Percentiles rank a stretch among this genome's conserved stretches.
These are phyloP conservation scores for Flagelloscypha sp. DNA, from an alignment of 768 basidiomycete species.

Conservation along the genomic window DNA sequence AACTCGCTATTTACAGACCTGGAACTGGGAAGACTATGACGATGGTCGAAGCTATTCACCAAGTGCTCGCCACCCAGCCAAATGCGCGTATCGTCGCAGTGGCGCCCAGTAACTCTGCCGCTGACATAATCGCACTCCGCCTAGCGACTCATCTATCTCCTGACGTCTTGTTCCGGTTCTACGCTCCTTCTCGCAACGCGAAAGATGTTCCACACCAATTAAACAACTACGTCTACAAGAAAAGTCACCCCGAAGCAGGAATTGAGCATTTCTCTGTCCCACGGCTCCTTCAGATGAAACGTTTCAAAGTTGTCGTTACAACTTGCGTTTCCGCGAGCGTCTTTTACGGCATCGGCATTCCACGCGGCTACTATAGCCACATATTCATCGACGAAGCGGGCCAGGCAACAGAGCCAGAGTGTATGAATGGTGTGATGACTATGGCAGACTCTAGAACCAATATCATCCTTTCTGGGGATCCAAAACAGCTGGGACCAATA, in stretches of 20 bases:
- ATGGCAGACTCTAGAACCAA: constrained; percentile 38
- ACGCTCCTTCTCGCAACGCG: constrained; percentile 37
- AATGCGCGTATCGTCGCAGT: constrained; percentile 48
- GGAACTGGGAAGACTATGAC: constrained; percentile 67
- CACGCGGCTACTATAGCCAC: constrained; percentile 48
- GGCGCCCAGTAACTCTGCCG: constrained; percentile 62
- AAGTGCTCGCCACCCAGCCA: constrained; percentile 36
- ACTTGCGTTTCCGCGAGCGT: constrained; percentile 50
- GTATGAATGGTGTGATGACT: constrained; percentile 48
- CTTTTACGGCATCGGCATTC: constrained; percentile 38
- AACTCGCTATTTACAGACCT: constrained; percentile 26
- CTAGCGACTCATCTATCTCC: constrained; percentile 25
- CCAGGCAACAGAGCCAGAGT: constrained; percentile 53
- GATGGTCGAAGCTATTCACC: constrained; percentile 52
- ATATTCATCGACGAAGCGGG: constrained; percentile 62
- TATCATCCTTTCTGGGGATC: constrained; percentile 52
- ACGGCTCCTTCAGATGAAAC: constrained; percentile 24
- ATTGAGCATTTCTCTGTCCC: constrained; percentile 39
- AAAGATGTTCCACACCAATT: constrained; percentile 30
- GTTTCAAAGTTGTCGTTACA: constrained; percentile 45
- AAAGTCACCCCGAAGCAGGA: neutral
- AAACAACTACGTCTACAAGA: constrained; percentile 25
- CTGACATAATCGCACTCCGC: constrained; percentile 46
- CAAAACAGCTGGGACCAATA: constrained; percentile 55
- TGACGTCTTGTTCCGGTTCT: constrained; percentile 42